Percentiles rank a stretch among this genome's conserved stretches.
Evolutionary conservation across 2,329 filamentous ascomycete species (phyloP).

Genomic region (Clonostachys rhizophaga): DNA sequence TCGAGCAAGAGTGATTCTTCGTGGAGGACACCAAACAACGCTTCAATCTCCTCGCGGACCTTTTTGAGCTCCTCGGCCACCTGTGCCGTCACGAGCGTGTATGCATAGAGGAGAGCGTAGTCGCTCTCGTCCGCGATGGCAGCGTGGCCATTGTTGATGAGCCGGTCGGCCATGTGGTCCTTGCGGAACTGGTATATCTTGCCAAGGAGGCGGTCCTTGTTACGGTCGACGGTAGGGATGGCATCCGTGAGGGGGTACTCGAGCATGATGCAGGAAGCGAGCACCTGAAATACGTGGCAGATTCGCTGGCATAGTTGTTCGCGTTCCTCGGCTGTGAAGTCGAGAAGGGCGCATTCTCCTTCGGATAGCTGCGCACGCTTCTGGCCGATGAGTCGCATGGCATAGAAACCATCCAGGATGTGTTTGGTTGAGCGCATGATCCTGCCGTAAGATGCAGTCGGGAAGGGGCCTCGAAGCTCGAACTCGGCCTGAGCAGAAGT

Average conservation of each 20-base stretch:
- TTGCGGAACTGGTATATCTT: constrained; percentile 86
- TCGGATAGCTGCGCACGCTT: constrained; percentile 72
- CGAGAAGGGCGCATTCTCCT: constrained; percentile 76
- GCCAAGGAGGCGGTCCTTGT: constrained; percentile 76
- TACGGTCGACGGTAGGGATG: constrained; percentile 75
- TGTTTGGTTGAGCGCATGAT: constrained; percentile 77
- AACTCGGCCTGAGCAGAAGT: constrained; percentile 77
- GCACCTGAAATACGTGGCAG: constrained; percentile 80
- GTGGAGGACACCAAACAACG: constrained; percentile 57
- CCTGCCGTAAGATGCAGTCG: constrained; percentile 63
- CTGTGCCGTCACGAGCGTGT: constrained; percentile 66
- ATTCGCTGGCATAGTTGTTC: constrained; percentile 80
- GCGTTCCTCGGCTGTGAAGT: constrained; percentile 75
- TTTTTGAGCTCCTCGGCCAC: constrained; percentile 60
- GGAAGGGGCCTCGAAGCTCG: constrained; percentile 83
- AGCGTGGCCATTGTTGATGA: constrained; percentile 7
- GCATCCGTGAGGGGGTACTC: constrained; percentile 91
- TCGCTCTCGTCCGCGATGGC: constrained; percentile 64
- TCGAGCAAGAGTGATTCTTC: constrained; percentile 54
- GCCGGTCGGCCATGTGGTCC: constrained; percentile 42
- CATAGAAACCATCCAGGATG: constrained; percentile 90
- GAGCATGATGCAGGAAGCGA: constrained; percentile 89
- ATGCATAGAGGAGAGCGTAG: constrained; percentile 90
- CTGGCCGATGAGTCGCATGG: constrained; percentile 88
- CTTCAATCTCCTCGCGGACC: constrained; percentile 57